phyloP scores from a whole-genome alignment of 2,329 filamentous ascomycete species.

The Metarhizium rileyi region DNA sequence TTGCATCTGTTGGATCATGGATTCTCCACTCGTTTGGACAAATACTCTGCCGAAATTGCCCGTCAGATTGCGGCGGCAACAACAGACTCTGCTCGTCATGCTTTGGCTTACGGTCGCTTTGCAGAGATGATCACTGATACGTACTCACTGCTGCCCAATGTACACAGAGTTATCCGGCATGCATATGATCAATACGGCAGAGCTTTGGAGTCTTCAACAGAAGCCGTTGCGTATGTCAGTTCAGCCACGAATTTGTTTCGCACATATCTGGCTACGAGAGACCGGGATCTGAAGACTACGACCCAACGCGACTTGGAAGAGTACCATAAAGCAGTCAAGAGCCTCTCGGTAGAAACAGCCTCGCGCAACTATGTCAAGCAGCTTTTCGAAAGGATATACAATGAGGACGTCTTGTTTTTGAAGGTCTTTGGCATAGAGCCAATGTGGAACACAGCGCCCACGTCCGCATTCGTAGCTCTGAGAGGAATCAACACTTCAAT shows the following conservation, averaged over 20 bases:
- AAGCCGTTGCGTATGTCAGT: constrained; percentile 42
- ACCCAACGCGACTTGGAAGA: constrained; percentile 43
- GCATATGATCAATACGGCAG: constrained; percentile 44
- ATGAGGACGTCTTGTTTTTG: constrained; percentile 42
- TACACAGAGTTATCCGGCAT: constrained; percentile 40
- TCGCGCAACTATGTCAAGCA: constrained; percentile 50
- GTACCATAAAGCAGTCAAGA: constrained; percentile 44
- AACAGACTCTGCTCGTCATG: constrained; percentile 49
- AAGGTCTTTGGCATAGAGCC: constrained; percentile 48
- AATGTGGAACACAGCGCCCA: constrained; percentile 37
- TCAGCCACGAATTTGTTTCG: constrained; percentile 45
- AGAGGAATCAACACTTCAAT: constrained; percentile 40
- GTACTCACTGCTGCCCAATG: constrained; percentile 45
- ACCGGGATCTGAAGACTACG: constrained; percentile 42
- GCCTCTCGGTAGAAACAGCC: constrained; percentile 41
- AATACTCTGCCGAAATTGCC: constrained; percentile 43
- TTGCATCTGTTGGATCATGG: constrained; percentile 52
- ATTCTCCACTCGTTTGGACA: constrained; percentile 42
- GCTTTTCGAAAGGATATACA: constrained; percentile 47
- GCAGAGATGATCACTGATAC: constrained; percentile 48
- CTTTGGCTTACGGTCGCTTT: constrained; percentile 50
- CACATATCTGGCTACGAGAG: constrained; percentile 42
- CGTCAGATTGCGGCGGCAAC: constrained; percentile 44
- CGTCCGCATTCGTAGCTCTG: constrained; percentile 41
- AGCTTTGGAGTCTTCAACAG: constrained; percentile 30